Percentiles rank a stretch among this genome's conserved stretches.
phyloP scores from a whole-genome alignment of 148 eudicot genomes.

The Cornus controversa region DNA sequence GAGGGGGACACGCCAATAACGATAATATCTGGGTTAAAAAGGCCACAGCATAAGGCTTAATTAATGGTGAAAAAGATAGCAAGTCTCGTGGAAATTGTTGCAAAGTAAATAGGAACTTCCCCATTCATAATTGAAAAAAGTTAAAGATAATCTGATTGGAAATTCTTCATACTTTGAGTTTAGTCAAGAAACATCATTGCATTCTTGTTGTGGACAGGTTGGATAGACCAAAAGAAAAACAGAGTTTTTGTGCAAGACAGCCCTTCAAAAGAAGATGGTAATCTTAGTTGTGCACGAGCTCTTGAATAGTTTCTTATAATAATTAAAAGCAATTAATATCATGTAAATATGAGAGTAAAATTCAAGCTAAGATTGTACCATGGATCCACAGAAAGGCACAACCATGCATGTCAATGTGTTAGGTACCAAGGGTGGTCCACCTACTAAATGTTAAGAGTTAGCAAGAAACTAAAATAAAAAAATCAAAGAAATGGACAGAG shows the following conservation, averaged over 20 bases:
- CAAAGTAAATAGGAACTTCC: slow-evolving; percentile 1
- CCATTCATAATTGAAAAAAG: background rate
- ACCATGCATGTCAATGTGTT: background rate
- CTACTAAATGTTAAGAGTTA: background rate
- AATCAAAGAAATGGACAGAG: background rate
- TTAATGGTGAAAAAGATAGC: slow-evolving; percentile 11
- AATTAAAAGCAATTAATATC: background rate
- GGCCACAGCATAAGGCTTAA: background rate
- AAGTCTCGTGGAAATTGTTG: background rate
- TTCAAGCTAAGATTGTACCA: too few relatives aligned
- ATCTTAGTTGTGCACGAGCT: background rate
- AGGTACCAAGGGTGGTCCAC: background rate
- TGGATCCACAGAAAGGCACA: background rate
- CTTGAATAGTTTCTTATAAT: background rate
- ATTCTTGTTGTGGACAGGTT: background rate
- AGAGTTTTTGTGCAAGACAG: background rate
- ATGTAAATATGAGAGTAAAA: background rate
- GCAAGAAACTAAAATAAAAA: background rate
- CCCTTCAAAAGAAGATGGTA: background rate
- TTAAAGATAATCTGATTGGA: background rate
- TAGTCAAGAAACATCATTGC: slow-evolving; percentile 13
- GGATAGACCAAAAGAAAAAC: background rate
- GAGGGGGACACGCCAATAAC: background rate
- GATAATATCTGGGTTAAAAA: slow-evolving; percentile 1
- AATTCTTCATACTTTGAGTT: background rate